Evolutionary conservation across 2,329 filamentous ascomycete species (phyloP).

Genomic region (Hypoxylon sp.): DNA sequence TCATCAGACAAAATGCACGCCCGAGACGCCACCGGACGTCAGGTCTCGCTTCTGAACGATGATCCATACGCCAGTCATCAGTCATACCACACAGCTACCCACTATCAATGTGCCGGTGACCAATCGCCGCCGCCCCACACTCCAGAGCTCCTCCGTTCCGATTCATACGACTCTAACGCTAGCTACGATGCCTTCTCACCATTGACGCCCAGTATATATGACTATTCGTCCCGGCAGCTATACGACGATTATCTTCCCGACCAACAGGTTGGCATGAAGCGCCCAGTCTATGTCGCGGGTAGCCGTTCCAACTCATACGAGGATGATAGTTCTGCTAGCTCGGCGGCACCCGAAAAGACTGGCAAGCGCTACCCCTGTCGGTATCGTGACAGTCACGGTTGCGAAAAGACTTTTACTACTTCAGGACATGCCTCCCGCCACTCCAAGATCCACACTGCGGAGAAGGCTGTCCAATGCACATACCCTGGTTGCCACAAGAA

Average conservation of each 20-base stretch:
- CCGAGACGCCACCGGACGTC: constrained; percentile 69
- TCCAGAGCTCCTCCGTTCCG: constrained; percentile 71
- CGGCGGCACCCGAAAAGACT: constrained; percentile 61
- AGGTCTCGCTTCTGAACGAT: constrained; percentile 73
- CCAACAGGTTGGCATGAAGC: constrained; percentile 57
- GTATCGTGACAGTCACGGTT: constrained; percentile 78
- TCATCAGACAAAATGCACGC: constrained; percentile 63
- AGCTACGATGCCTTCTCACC: constrained; percentile 70
- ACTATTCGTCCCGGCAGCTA: constrained; percentile 58
- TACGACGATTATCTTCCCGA: constrained; percentile 57
- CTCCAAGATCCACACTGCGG: constrained; percentile 86
- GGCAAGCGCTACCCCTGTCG: constrained; percentile 82
- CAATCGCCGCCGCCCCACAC: constrained; percentile 66
- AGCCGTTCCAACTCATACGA: constrained; percentile 67
- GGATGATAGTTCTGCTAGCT: constrained; percentile 63
- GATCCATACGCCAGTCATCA: constrained; percentile 56
- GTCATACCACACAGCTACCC: constrained; percentile 57
- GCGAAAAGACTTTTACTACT: constrained; percentile 85
- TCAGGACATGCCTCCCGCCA: constrained; percentile 88
- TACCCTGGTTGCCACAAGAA: constrained; percentile 81
- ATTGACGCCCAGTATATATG: constrained; percentile 66
- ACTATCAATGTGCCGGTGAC: constrained; percentile 57
- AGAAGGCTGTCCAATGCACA: constrained; percentile 80
- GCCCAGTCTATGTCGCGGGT: constrained; percentile 60
- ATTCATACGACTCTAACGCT: constrained; percentile 73